A percentile compares a stretch with the other conserved stretches of the same genome.
Conservation (phyloP, 495 filamentous ascomycete species). For the Xylaria cubensis region DNA sequence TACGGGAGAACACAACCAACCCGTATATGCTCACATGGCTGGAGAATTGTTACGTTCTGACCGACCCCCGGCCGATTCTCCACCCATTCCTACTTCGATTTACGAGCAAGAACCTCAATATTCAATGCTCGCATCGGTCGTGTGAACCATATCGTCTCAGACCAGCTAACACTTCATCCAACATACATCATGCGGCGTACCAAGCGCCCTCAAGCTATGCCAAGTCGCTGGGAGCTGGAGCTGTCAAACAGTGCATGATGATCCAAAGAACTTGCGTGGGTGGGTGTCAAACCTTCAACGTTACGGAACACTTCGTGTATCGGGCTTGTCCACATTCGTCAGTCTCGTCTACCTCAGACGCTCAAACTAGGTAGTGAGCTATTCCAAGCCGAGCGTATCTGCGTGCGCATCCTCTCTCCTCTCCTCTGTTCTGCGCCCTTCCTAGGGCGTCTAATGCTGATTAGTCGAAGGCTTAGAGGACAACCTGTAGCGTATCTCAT, state of each 20-base stretch:
- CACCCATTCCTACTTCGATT: not conserved
- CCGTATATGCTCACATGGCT: not conserved
- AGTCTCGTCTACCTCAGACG: conserved; percentile 13
- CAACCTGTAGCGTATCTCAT: not conserved
- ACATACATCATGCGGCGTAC: not conserved
- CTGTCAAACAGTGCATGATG: conserved; percentile 15
- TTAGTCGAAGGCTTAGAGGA: conserved; percentile 3
- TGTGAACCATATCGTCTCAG: not conserved
- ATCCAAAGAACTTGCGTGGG: conserved; percentile 4
- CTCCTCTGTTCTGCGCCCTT: conserved; percentile 12
- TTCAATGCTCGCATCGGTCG: not conserved
- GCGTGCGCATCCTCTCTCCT: not conserved
- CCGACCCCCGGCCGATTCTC: not conserved
- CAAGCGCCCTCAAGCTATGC: not conserved
- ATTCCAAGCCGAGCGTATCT: conserved; percentile 6
- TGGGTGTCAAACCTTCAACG: conserved; percentile 14
- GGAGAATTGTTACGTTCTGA: not conserved
- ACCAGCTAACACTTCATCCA: conserved; percentile 1
- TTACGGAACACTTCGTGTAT: conserved; percentile 25
- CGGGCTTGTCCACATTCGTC: conserved; percentile 20
- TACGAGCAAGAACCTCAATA: not conserved
- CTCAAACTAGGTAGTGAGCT: not conserved
- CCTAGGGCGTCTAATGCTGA: conserved; percentile 12
- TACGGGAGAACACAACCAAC: not conserved
- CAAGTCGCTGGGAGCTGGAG: conserved; percentile 2